Evolutionary conservation across 2,329 filamentous ascomycete species (phyloP).

Genomic region (Davidsoniella virescens): DNA sequence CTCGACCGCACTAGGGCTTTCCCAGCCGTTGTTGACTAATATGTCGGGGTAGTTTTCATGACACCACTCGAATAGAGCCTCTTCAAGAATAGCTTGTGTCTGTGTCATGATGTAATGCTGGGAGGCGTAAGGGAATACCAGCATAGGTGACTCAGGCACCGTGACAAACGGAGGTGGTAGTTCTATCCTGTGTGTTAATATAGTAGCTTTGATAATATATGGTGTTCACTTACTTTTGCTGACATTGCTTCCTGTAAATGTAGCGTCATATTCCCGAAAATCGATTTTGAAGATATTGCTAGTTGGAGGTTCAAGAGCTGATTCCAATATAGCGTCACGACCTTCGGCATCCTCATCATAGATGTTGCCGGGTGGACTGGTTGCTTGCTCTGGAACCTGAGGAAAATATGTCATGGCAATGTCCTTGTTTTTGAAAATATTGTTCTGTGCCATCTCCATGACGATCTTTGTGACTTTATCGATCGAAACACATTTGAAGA

Average conservation of each 20-base stretch:
- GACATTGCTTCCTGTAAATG: too few relatives aligned
- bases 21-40: not conserved
- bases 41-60: conserved; percentile 2
- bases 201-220: too few relatives aligned
- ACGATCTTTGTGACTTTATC: conserved; percentile 4
- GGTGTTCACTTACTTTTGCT: too few relatives aligned
- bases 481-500: conserved; percentile 1
- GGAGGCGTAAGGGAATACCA: conserved; percentile 4
- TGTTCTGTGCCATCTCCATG: conserved; percentile 3
- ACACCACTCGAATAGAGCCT: conserved; percentile 5
- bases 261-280: too few relatives aligned
- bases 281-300: too few relatives aligned
- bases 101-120: conserved; percentile 9
- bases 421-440: conserved; percentile 3
- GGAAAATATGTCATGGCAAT: conserved; percentile 4
- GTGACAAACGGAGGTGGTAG: conserved; percentile 3
- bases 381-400: not conserved
- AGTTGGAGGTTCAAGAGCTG: too few relatives aligned
- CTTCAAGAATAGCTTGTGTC: conserved; percentile 4
- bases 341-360: too few relatives aligned
- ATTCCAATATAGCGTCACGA: too few relatives aligned
- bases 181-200: not conserved
- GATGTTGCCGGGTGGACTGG: too few relatives aligned
- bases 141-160: not conserved
- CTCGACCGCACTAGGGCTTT: conserved; percentile 7